Evolutionary conservation across 441 rosid genomes (phyloP).

Genomic region (Isatis lusitanica): DNA sequence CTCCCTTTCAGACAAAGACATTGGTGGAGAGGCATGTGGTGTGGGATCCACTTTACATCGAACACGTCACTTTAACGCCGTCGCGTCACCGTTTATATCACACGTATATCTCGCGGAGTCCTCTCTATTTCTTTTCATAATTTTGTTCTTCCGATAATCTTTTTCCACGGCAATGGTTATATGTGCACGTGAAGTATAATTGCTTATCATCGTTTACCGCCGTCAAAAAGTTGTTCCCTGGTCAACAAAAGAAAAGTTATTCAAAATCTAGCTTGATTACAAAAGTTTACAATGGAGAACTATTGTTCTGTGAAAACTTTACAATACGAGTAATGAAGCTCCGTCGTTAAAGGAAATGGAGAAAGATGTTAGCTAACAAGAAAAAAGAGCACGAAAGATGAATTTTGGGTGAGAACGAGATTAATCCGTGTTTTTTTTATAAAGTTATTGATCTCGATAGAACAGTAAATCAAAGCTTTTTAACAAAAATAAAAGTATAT

Average conservation of each 20-base stretch:
- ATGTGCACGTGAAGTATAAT: conserved; percentile 18
- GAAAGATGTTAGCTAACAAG: neutral
- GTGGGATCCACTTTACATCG: conserved; percentile 32
- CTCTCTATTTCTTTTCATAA: neutral
- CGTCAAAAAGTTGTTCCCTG: conserved; percentile 20
- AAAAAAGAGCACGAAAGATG: neutral
- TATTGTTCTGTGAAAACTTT: neutral
- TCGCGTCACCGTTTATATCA: conserved; percentile 35
- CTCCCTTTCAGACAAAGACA: conserved; percentile 37
- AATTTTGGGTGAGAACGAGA: neutral
- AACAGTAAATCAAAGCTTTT: neutral
- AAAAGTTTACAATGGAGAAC: neutral
- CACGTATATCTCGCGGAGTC: neutral
- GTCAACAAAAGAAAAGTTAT: neutral
- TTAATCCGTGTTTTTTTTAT: neutral
- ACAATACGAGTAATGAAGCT: neutral
- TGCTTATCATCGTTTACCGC: conserved; percentile 28
- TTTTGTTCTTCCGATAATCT: neutral
- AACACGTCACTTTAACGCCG: conserved; percentile 37
- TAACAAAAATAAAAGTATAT: neutral
- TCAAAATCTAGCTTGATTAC: conserved; percentile 15
- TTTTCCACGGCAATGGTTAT: neutral
- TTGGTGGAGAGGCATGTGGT: conserved; percentile 37
- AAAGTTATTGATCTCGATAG: too few species aligned
- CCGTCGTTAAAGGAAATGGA: neutral